Base-by-base conservation (phyloP, 2,329 filamentous ascomycete genomes). In the Fusarium nisikadoi region DNA sequence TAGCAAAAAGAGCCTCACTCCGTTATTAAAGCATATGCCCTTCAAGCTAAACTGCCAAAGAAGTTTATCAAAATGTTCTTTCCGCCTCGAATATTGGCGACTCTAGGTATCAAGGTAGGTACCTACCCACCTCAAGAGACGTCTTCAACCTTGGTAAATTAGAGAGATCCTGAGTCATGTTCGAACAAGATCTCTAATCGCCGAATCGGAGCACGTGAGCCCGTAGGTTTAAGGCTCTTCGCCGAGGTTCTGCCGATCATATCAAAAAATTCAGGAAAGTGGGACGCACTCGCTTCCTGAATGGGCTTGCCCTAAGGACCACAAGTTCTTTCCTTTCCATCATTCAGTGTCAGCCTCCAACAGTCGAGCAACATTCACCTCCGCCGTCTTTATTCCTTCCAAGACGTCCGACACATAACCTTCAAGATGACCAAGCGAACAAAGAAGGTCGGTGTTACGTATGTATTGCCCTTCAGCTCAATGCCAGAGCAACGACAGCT, bases 361-460 rank as follows among this genome's bases (percentile, higher is more conserved):
- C 75, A 79, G 76, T 75, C 73, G 75, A 79, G 76, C 75, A 78
- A 75, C 76, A 66, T 77, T 74, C 76, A 78, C 76, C 70, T 75
- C 74, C 66, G 72, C 72, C 72, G 78, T 78, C 78, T 76, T 77
- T 73, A 77, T 76, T 74, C 75, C 77, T 75, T 77, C 76, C 77
- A 79, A 77, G 77, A 78, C 70, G 76, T 76, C 77, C 75, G 77
- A 77, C 79, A 81, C 80, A 82, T 70, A 78, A 73, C 83, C 83
- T 86, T 85, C 89, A 94, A 91, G 87, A 96, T 96, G 93, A 94
- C 93, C 85, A 95, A 96, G 91, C 92, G 94, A 89, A 97, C 94
- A 79, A 97, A 85, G 93, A 97, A 97, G 93, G 94, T 97, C 91
- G 94, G 94, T 86, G 95, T 98, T 86, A 98, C 95, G 83, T 84